These are phyloP conservation scores for Fennellomyces sp. DNA, from an alignment of 371 early-diverging fungal species.

Conservation along the genomic window DNA sequence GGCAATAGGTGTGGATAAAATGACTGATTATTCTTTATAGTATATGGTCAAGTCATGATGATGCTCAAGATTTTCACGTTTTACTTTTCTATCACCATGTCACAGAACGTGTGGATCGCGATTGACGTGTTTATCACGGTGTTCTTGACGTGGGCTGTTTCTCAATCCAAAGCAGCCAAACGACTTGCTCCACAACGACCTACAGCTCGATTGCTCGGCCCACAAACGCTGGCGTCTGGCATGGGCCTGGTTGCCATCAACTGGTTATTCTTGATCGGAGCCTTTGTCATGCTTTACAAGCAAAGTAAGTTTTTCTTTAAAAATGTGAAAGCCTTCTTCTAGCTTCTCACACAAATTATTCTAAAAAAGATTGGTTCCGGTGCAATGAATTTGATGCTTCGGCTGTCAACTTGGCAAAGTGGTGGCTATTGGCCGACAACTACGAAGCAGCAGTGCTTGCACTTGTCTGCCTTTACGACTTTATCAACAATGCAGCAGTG, in stretches of 20 bases:
- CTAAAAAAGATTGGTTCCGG: conserved; percentile 62
- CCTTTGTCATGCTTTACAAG: conserved; percentile 59
- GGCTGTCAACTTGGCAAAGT: conserved; percentile 62
- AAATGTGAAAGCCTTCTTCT: no score
- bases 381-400: conserved; percentile 75
- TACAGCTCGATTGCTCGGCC: conserved; percentile 74
- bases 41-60: conserved; percentile 78
- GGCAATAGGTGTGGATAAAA: no score
- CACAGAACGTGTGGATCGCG: conserved; percentile 63
- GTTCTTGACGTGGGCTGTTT: conserved; percentile 55
- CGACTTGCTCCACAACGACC: conserved; percentile 65
- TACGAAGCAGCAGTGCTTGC: conserved; percentile 67
- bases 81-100: conserved; percentile 56
- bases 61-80: conserved; percentile 59
- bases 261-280: conserved; percentile 54
- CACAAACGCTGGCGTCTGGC: conserved; percentile 68
- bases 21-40: conserved; percentile 13
- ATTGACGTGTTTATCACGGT: conserved; percentile 61
- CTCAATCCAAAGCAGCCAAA: conserved; percentile 60
- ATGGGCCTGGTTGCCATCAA: conserved; percentile 72
- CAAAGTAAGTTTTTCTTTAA: conserved; percentile 7
- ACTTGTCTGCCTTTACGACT: conserved; percentile 61
- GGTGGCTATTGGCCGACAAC: conserved; percentile 84
- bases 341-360: neutral
- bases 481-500: conserved; percentile 64